A percentile compares a stretch with the other conserved stretches of the same genome.
These are phyloP conservation scores for Cylindrotheca fusiformis DNA, from an alignment of 108 stramenopile genomes.

Conservation along the genomic window DNA sequence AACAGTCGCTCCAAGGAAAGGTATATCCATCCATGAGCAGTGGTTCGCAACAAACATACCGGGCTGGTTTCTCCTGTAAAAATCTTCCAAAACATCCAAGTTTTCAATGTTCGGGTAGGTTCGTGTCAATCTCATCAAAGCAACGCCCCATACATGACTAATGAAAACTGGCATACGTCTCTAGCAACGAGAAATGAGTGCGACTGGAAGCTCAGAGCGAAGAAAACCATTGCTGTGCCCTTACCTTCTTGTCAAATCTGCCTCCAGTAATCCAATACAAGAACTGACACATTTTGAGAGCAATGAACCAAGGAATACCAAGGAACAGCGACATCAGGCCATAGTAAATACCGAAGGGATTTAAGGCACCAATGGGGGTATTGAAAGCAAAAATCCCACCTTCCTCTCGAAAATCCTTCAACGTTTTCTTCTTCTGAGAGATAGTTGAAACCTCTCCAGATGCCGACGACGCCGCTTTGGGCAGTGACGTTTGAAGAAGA, in stretches of 20 bases:
- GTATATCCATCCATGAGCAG: slow-evolving; percentile 92
- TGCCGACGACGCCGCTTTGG: not conserved
- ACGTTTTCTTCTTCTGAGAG: slow-evolving; percentile 22
- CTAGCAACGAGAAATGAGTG: slow-evolving; percentile 1
- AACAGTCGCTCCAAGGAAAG: slow-evolving; percentile 75
- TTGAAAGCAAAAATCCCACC: slow-evolving; percentile 64
- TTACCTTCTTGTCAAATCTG: slow-evolving; percentile 57
- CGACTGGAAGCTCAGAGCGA: not conserved
- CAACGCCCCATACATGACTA: slow-evolving; percentile 78
- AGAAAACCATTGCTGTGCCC: slow-evolving; percentile 4
- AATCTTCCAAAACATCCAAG: slow-evolving; percentile 48
- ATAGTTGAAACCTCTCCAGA: not conserved
- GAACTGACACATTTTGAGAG: slow-evolving; percentile 46
- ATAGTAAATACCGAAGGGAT: slow-evolving; percentile 82
- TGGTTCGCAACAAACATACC: slow-evolving; percentile 93
- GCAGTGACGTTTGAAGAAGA: no score
- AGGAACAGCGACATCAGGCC: slow-evolving; percentile 64
- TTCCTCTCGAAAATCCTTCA: slow-evolving; percentile 30
- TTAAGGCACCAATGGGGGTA: slow-evolving; percentile 80
- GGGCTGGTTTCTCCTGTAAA: slow-evolving; percentile 57
- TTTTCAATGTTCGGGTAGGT: slow-evolving; percentile 61
- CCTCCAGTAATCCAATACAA: slow-evolving; percentile 57
- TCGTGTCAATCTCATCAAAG: slow-evolving; percentile 61
- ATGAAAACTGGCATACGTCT: slow-evolving; percentile 60
- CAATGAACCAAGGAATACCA: slow-evolving; percentile 73